Conservation (phyloP, 768 basidiomycete genomes). For the Kwoniella sp. region DNA sequence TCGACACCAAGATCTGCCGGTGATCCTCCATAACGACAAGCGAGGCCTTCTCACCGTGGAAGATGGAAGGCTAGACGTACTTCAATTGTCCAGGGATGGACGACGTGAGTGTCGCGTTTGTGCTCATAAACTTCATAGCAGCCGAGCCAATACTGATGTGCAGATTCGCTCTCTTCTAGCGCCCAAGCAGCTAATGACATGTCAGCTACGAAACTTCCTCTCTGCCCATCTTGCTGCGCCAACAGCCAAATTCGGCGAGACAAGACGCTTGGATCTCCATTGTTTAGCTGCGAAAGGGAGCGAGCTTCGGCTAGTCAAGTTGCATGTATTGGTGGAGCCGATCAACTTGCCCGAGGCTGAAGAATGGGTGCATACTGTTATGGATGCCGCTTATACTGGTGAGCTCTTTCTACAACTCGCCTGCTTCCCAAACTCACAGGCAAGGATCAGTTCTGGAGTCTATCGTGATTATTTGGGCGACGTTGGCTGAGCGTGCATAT, state of each 20-base stretch:
- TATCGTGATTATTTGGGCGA: too few relatives aligned
- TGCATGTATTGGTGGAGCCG: slow-evolving; percentile 49
- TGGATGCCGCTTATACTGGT: slow-evolving; percentile 38
- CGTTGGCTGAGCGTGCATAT: too few relatives aligned
- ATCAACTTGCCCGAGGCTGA: slow-evolving; percentile 40
- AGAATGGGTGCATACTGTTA: slow-evolving; percentile 38
- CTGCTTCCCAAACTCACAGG: too few relatives aligned
- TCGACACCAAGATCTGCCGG: slow-evolving; percentile 44
- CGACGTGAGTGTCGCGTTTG: slow-evolving; percentile 33
- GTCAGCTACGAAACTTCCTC: slow-evolving; percentile 35
- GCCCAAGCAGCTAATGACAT: slow-evolving; percentile 41
- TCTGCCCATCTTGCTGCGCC: slow-evolving; percentile 23
- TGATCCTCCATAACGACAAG: slow-evolving; percentile 48
- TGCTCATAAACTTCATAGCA: too few relatives aligned
- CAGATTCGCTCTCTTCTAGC: slow-evolving; percentile 32
- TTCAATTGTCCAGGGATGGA: slow-evolving; percentile 48
- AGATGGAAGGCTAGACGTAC: slow-evolving; percentile 44
- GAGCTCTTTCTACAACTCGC: slow-evolving; percentile 4
- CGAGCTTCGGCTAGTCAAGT: slow-evolving; percentile 28
- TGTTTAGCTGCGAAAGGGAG: slow-evolving; percentile 17
- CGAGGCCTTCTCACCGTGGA: slow-evolving; percentile 47
- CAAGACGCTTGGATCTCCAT: slow-evolving; percentile 37
- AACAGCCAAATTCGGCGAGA: slow-evolving; percentile 13
- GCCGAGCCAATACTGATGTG: too few relatives aligned
- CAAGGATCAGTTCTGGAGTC: too few relatives aligned